Conservation (phyloP, 495 filamentous ascomycete species). For the Neurospora tetrasperma region DNA sequence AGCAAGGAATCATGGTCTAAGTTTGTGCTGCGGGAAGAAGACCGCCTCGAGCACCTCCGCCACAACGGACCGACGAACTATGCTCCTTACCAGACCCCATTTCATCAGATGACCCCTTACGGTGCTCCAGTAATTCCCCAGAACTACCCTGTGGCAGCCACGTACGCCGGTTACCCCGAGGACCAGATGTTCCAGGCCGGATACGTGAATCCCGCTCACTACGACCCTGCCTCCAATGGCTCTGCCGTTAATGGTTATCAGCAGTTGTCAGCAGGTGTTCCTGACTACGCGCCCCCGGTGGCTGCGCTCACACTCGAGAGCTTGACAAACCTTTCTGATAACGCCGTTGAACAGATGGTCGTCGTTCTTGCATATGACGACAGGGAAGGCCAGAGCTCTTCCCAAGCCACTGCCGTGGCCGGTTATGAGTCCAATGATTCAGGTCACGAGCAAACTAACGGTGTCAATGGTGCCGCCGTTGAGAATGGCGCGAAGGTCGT, state of each 20-base stretch:
- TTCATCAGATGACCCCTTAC: constrained; percentile 8
- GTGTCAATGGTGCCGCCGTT: constrained; percentile 4
- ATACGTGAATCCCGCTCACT: constrained; percentile 26
- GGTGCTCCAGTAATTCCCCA: constrained; percentile 5
- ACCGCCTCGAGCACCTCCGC: constrained; percentile 30
- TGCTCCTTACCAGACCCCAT: constrained; percentile 2
- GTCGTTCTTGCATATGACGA: constrained; percentile 14
- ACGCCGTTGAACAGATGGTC: constrained; percentile 39
- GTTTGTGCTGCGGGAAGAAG: constrained; percentile 60
- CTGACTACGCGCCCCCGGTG: constrained; percentile 60
- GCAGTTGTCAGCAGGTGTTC: constrained; percentile 61
- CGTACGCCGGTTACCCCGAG: constrained; percentile 13
- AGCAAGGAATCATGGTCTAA: constrained; percentile 65
- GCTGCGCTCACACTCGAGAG: constrained; percentile 32
- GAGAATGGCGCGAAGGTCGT: background rate
- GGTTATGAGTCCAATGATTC: constrained; percentile 8
- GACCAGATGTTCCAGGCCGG: constrained; percentile 15
- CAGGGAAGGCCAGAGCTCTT: constrained; percentile 4
- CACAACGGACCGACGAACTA: constrained; percentile 29
- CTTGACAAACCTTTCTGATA: constrained; percentile 42
- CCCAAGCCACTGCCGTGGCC: constrained; percentile 9
- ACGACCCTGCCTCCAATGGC: constrained; percentile 29
- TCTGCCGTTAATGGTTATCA: constrained; percentile 31
- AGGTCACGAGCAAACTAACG: background rate
- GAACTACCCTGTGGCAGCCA: constrained; percentile 3